Conservation (phyloP, 139 green algal genomes). For the Chlamydomonas sphaeroides region DNA sequence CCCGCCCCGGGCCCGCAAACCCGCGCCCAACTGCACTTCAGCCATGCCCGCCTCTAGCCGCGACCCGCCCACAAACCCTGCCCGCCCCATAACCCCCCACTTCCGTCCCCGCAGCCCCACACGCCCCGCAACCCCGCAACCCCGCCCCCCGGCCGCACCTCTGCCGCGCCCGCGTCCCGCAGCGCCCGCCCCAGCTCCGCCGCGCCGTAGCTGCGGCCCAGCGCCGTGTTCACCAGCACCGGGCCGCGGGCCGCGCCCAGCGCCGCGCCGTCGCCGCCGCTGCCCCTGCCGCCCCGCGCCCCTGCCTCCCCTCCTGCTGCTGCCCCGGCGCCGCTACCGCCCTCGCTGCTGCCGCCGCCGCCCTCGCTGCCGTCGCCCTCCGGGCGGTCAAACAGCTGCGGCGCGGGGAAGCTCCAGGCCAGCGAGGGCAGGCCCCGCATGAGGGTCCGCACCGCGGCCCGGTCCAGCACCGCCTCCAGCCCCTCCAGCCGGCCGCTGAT, state of each 20-base stretch:
- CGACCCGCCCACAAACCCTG: too few relatives aligned
- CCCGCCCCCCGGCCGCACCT: not conserved
- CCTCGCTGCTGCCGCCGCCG: not conserved
- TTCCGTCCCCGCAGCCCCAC: too few relatives aligned
- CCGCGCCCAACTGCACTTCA: too few relatives aligned
- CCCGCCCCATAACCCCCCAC: too few relatives aligned
- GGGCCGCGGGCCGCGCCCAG: not conserved
- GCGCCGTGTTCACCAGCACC: slow-evolving; percentile 1
- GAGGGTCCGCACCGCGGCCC: not conserved
- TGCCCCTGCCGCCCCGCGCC: too few relatives aligned
- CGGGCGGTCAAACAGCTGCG: not conserved
- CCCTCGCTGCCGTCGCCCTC: not conserved
- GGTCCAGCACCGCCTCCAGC: slow-evolving; percentile 25
- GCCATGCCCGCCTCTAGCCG: too few relatives aligned
- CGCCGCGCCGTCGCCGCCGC: not conserved
- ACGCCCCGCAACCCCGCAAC: too few relatives aligned
- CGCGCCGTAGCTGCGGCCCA: not conserved
- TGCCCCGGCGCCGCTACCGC: too few relatives aligned
- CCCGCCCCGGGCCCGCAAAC: too few relatives aligned
- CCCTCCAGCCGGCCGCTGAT: slow-evolving; percentile 17
- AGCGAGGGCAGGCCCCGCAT: slow-evolving; percentile 24
- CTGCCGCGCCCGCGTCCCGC: slow-evolving; percentile 1
- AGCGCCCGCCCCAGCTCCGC: slow-evolving; percentile 28
- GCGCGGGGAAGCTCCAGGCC: slow-evolving; percentile 21
- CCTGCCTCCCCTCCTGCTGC: not conserved